These are phyloP conservation scores for Colletotrichum sp. DNA, from an alignment of 2,329 filamentous ascomycete species.

Conservation along the genomic window DNA sequence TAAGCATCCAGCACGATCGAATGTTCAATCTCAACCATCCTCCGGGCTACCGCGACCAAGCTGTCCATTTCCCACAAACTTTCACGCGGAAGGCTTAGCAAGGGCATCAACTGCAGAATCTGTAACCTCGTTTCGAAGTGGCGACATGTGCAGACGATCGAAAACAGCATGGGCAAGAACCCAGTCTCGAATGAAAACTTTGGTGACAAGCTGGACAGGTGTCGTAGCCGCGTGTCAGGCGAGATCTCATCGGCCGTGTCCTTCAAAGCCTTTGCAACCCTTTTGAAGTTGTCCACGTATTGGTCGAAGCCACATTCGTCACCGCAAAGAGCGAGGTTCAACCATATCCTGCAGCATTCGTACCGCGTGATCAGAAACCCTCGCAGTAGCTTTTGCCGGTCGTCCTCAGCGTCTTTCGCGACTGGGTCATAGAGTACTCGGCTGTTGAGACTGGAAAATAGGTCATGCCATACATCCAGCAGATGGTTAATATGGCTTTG, in stretches of 20 bases:
- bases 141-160: not conserved
- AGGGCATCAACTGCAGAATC: not conserved
- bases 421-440: constrained; percentile 34
- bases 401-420: constrained; percentile 14
- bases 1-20: not conserved
- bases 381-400: not conserved
- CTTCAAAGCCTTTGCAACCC: not conserved
- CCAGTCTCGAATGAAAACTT: constrained; percentile 17
- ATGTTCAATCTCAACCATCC: constrained; percentile 16
- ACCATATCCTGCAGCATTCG: constrained; percentile 13
- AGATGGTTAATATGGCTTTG: not conserved
- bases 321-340: constrained; percentile 37
- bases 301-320: constrained; percentile 12
- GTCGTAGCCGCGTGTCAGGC: not conserved
- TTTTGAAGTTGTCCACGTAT: constrained; percentile 1
- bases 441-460: constrained; percentile 33
- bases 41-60: not conserved
- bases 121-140: constrained; percentile 6
- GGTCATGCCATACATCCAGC: not conserved
- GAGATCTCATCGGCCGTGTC: not conserved
- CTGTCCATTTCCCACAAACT: constrained; percentile 12
- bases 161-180: constrained; percentile 13
- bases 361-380: constrained; percentile 5
- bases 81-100: constrained; percentile 3
- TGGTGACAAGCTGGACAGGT: not conserved